Evolutionary conservation across 495 filamentous ascomycete genomes (phyloP).

Genomic region (Penicillium crystallinum): DNA sequence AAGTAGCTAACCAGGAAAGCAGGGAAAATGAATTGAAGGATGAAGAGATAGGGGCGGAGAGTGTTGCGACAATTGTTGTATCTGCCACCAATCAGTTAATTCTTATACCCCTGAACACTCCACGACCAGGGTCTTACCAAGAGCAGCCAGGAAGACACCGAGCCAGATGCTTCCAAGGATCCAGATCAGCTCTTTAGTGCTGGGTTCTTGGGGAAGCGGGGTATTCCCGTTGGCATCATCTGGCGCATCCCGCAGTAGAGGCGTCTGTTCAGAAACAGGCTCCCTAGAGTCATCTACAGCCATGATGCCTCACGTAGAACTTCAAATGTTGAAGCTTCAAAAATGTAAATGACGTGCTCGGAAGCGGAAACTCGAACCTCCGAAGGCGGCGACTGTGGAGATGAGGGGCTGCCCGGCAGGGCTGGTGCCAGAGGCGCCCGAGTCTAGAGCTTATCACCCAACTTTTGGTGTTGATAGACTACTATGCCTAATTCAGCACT

Average conservation of each 20-base stretch:
- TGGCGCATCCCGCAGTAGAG: slow-evolving; percentile 29
- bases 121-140: slow-evolving; percentile 39
- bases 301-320: slow-evolving; percentile 13
- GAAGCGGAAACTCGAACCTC: not conserved
- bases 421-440: not conserved
- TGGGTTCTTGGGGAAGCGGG: slow-evolving; percentile 34
- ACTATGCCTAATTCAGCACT: not conserved
- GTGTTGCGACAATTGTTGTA: slow-evolving; percentile 77
- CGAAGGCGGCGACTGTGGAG: not conserved
- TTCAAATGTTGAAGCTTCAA: not conserved
- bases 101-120: too few relatives aligned
- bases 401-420: too few relatives aligned
- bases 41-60: slow-evolving; percentile 78
- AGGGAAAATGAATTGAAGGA: slow-evolving; percentile 80
- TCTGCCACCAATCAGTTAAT: slow-evolving; percentile 40
- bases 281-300: slow-evolving; percentile 13
- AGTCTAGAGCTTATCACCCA: too few relatives aligned
- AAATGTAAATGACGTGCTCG: slow-evolving; percentile 6
- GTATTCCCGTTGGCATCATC: slow-evolving; percentile 16
- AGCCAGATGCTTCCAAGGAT: slow-evolving; percentile 56
- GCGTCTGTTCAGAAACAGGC: slow-evolving; percentile 36
- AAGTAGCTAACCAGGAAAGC: slow-evolving; percentile 84
- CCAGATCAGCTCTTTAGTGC: slow-evolving; percentile 38
- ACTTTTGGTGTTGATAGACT: too few relatives aligned
- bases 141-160: slow-evolving; percentile 77